Conservation (phyloP, 805 yeast species). For the Jamesozyma rosinii region DNA sequence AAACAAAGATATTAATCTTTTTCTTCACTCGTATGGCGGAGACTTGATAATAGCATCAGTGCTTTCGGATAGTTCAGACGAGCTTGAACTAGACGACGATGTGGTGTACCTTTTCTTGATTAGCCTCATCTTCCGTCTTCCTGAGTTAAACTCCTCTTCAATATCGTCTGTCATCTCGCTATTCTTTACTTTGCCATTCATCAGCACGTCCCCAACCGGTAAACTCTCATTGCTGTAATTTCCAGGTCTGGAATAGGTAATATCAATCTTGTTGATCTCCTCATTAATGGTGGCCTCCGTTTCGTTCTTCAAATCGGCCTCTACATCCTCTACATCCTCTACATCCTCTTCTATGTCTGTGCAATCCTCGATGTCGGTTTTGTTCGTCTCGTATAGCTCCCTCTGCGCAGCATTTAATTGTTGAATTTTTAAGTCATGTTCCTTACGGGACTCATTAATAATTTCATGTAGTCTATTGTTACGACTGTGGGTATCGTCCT, state of each 20-base stretch:
- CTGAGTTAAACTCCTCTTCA: slow-evolving; percentile 13
- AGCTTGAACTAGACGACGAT: slow-evolving; percentile 61
- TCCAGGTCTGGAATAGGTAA: neutral
- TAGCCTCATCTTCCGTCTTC: slow-evolving; percentile 24
- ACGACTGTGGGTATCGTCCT: slow-evolving; percentile 31
- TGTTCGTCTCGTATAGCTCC: slow-evolving; percentile 21
- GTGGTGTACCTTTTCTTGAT: slow-evolving; percentile 29
- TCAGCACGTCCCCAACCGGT: neutral
- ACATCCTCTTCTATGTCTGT: slow-evolving; percentile 10
- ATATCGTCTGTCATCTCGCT: slow-evolving; percentile 8
- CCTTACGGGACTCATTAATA: slow-evolving; percentile 35
- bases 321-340: neutral
- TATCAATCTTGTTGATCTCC: neutral
- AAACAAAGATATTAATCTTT: too few species aligned
- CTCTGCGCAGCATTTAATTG: slow-evolving; percentile 18
- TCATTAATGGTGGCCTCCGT: neutral
- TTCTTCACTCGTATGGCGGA: neutral
- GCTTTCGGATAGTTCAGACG: slow-evolving; percentile 32
- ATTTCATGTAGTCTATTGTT: slow-evolving; percentile 37
- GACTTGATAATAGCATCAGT: neutral
- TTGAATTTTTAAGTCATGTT: slow-evolving; percentile 20
- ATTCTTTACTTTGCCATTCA: slow-evolving; percentile 1
- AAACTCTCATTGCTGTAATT: neutral
- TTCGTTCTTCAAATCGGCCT: neutral
- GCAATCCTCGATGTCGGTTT: slow-evolving; percentile 17